A percentile compares a stretch with the other conserved stretches of the same genome.
Conservation (phyloP, 495 filamentous ascomycete species). For the Penicillium egyptiacum region DNA sequence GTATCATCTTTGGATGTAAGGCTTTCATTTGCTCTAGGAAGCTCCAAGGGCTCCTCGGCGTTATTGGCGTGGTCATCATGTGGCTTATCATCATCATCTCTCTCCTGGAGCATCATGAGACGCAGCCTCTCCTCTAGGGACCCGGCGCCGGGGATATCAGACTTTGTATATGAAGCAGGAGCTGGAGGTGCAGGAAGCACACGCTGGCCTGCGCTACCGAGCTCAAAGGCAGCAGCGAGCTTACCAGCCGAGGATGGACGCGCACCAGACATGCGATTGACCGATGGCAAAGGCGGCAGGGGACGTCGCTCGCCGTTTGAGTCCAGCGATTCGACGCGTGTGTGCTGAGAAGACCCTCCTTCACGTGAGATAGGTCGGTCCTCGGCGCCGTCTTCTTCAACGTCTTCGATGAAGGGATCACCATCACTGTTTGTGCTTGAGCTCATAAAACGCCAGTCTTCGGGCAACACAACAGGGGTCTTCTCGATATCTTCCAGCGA, state of each 20-base stretch:
- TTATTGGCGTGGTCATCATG: conserved; percentile 34
- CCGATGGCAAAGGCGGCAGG: conserved; percentile 69
- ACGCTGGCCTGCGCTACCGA: conserved; percentile 58
- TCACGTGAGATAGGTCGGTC: conserved; percentile 42
- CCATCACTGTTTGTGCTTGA: conserved; percentile 61
- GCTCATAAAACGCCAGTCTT: conserved; percentile 87
- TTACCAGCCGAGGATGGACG: conserved; percentile 47
- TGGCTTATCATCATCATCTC: conserved; percentile 54
- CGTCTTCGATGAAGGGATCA: conserved; percentile 64
- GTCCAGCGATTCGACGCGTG: conserved; percentile 63
- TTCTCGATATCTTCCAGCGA: conserved; percentile 94
- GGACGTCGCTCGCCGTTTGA: conserved; percentile 74
- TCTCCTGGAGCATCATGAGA: conserved; percentile 73
- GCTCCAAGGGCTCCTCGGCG: conserved; percentile 4
- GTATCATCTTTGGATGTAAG: not conserved
- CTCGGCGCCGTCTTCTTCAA: conserved; percentile 62
- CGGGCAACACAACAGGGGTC: conserved; percentile 92
- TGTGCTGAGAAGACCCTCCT: conserved; percentile 32
- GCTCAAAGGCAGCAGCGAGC: conserved; percentile 63
- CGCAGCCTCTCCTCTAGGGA: conserved; percentile 77
- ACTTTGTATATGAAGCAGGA: conserved; percentile 62
- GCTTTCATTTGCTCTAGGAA: not conserved
- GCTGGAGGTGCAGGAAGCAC: conserved; percentile 65
- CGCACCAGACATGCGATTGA: conserved; percentile 35
- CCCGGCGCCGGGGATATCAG: conserved; percentile 71